Evolutionary conservation across 106 monocot genomes (phyloP), one percentile per base, ranked within the genome.

Genomic region (Cymbidium sinense): DNA sequence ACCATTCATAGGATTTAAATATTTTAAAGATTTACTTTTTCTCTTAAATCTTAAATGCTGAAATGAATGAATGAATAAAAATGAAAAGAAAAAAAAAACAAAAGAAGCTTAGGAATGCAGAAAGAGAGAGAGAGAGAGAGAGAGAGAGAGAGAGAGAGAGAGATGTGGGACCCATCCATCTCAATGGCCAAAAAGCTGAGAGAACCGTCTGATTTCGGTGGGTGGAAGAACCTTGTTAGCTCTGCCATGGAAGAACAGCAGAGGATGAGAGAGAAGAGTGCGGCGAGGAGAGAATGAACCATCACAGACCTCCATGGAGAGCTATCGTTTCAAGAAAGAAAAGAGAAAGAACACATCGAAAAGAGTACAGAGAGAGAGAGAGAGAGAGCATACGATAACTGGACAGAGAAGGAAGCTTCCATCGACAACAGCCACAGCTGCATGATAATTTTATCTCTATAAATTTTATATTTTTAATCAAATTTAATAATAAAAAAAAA

Each of bases 141-240:
- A 41, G 41, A 41, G 41, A 41, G 41, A 41, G 23, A 2, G 47
- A 15, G 13, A 47, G 47, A 15, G 47, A 47, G 11, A 13, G 2
- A 2, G 47, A 84, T 85, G 82, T 85, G 82, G 10, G 23, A 21
- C 88, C 85, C 85, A 88, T 20, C 85, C 88, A 39, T 20, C 19
- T 85, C 85, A 25, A 88, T 70, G 31, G 70, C 83, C 34, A 83
- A 27, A 23, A 88, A 50, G 34, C 77, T 82, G 37, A 88, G 75
- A 29, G 82, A 78, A 2, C 83, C 82, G 11, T 83, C 75, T 61
- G 11, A 70, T 77, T 81, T 88, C n/a, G 64, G 18, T 28, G 80
- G 80, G 35, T 88, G 88, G 35, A 80, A 72, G 50, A 88, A 2
- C 51, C 61, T 73, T 9, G 7, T 39, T 2, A 88, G 70, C 79